phyloP scores from a whole-genome alignment of 1,284 basidiomycete species.

The Schizophyllum commune region DNA sequence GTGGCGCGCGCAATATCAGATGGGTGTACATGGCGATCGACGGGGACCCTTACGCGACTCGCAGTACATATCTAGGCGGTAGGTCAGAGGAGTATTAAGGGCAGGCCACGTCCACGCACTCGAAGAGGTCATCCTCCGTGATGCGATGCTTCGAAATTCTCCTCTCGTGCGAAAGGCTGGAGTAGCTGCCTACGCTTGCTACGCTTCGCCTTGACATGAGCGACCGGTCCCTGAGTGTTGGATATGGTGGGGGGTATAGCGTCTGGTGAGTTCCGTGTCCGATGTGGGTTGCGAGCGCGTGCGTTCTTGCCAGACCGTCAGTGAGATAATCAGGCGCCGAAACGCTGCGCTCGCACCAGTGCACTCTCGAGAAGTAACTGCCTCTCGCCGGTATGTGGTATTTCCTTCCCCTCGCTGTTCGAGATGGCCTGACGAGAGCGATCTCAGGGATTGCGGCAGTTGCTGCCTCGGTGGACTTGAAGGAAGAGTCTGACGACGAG shows the following conservation, averaged over 20 bases:
- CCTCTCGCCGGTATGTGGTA: too few relatives aligned
- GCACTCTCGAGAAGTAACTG: not conserved
- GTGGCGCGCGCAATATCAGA: conserved; percentile 9
- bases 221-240: not conserved
- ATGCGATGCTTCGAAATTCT: conserved; percentile 68
- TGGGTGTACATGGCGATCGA: conserved; percentile 9
- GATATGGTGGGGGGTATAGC: not conserved
- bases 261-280: not conserved
- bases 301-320: not conserved
- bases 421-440: too few relatives aligned
- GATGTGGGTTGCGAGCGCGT: not conserved
- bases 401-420: too few relatives aligned
- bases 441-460: too few relatives aligned
- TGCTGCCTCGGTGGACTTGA: too few relatives aligned
- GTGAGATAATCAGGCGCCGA: not conserved
- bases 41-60: conserved; percentile 58
- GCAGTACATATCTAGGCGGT: conserved; percentile 56
- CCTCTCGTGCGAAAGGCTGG: conserved; percentile 57
- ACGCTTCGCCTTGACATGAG: conserved; percentile 57
- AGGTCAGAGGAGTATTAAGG: conserved; percentile 4
- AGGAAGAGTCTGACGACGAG: too few relatives aligned
- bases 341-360: not conserved
- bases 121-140: conserved; percentile 75
- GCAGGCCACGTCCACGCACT: conserved; percentile 34
- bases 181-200: conserved; percentile 26